These are phyloP conservation scores for Bruguiera sexangula DNA, from an alignment of 345 rosid species.

Conservation along the genomic window DNA sequence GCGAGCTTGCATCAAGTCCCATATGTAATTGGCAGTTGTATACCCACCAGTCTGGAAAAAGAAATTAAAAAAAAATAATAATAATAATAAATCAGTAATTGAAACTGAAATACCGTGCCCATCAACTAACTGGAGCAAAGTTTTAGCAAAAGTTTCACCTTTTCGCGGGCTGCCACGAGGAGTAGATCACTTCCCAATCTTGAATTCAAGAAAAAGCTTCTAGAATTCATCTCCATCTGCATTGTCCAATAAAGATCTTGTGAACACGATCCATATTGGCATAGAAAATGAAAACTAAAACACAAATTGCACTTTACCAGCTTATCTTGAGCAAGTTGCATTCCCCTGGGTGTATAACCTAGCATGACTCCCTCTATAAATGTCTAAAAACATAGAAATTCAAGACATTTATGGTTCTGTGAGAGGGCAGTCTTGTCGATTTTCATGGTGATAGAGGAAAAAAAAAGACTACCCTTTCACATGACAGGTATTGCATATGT, in stretches of 20 bases:
- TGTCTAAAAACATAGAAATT: conserved; percentile 47
- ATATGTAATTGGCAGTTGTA: conserved; percentile 73
- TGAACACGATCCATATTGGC: conserved; percentile 1
- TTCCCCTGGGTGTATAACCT: conserved; percentile 75
- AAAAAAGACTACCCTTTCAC: background rate
- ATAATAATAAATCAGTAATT: background rate
- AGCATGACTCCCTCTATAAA: conserved; percentile 85
- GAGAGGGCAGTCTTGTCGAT: conserved; percentile 1
- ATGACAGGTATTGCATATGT: background rate
- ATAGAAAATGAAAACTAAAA: background rate
- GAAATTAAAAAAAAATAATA: background rate
- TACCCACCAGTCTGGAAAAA: conserved; percentile 73
- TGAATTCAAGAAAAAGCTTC: conserved; percentile 49
- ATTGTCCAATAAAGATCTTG: conserved; percentile 17
- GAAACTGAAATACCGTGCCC: too few species aligned
- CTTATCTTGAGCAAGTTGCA: conserved; percentile 82
- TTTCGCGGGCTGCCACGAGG: conserved; percentile 77
- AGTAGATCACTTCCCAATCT: conserved; percentile 76
- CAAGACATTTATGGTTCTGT: background rate
- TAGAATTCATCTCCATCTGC: conserved; percentile 64
- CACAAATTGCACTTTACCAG: conserved; percentile 46
- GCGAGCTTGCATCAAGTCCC: conserved; percentile 90
- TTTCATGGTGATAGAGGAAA: background rate
- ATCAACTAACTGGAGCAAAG: too few species aligned
- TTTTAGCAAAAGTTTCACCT: conserved; percentile 40